phyloP scores from a whole-genome alignment of 2,329 filamentous ascomycete species.

The Aureobasidium namibiae region DNA sequence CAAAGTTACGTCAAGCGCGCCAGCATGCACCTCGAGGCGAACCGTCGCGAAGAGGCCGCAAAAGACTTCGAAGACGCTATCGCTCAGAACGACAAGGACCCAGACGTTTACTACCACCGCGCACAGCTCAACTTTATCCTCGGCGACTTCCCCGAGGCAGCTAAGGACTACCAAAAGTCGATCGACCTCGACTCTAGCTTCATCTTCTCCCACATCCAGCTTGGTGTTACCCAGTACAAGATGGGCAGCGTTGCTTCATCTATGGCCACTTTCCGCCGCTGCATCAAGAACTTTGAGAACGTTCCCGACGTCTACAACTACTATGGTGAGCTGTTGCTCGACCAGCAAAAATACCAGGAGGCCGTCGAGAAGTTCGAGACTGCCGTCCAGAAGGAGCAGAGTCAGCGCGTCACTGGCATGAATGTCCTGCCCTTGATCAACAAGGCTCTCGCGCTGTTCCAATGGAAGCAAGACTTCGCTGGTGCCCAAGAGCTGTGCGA shows the following conservation, averaged over 20 bases:
- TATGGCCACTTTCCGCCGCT: constrained; percentile 95
- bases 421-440: constrained; percentile 97
- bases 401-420: constrained; percentile 87
- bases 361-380: constrained; percentile 97
- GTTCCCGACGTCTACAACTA: constrained; percentile 99
- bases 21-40: constrained; percentile 92
- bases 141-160: constrained; percentile 82
- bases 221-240: constrained; percentile 99
- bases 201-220: constrained; percentile 99
- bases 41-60: constrained; percentile 76
- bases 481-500: constrained; percentile 95
- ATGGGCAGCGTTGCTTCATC: constrained; percentile 96
- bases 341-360: constrained; percentile 92
- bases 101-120: constrained; percentile 98
- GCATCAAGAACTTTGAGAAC: constrained; percentile 96
- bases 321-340: constrained; percentile 91
- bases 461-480: constrained; percentile 94
- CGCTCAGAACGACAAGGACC: constrained; percentile 76
- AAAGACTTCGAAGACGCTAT: constrained; percentile 82
- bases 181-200: constrained; percentile 94
- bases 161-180: constrained; percentile 98
- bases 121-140: constrained; percentile 98
- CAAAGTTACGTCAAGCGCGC: constrained; percentile 99
- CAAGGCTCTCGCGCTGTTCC: constrained; percentile 93
- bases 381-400: constrained; percentile 97